phyloP scores from a whole-genome alignment of 1,284 basidiomycete genomes.

The Apiotrichum sp. region DNA sequence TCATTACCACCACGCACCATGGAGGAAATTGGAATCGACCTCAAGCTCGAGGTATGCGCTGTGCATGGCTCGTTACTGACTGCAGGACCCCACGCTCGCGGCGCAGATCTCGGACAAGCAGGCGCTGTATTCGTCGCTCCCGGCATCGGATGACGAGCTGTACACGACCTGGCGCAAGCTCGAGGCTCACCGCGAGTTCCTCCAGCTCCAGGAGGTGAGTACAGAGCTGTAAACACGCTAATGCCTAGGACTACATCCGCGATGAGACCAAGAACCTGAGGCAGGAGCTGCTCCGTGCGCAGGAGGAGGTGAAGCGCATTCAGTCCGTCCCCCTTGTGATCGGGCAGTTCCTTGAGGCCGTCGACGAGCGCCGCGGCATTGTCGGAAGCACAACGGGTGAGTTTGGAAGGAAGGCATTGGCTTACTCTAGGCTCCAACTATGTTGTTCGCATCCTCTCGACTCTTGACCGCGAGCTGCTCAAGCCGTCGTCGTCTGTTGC shows the following conservation, averaged over 20 bases:
- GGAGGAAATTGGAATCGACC: constrained; percentile 62
- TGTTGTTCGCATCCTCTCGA: constrained; percentile 94
- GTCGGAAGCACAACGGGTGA: constrained; percentile 88
- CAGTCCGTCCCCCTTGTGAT: constrained; percentile 99
- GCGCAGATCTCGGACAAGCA: constrained; percentile 82
- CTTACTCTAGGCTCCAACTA: constrained; percentile 74
- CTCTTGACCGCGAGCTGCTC: constrained; percentile 91
- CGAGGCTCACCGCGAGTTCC: constrained; percentile 83
- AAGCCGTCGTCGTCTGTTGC: constrained; percentile 97
- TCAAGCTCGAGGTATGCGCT: constrained; percentile 66
- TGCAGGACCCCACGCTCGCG: constrained; percentile 82
- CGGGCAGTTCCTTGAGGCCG: constrained; percentile 97
- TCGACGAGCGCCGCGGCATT: constrained; percentile 95
- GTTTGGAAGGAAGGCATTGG: constrained; percentile 1
- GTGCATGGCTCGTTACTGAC: neutral
- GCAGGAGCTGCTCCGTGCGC: constrained; percentile 93
- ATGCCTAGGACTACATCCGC: constrained; percentile 75
- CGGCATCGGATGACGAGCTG: constrained; percentile 73
- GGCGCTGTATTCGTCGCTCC: constrained; percentile 72
- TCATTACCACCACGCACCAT: constrained; percentile 25
- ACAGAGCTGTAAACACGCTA: neutral
- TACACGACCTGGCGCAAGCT: constrained; percentile 96
- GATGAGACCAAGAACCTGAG: constrained; percentile 98
- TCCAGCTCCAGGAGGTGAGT: constrained; percentile 79
- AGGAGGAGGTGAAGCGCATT: constrained; percentile 99